Percentiles rank a stretch among this genome's conserved stretches.
Conservation (phyloP, 2,329 filamentous ascomycete genomes). For the Chrysoporthe cubensis region DNA sequence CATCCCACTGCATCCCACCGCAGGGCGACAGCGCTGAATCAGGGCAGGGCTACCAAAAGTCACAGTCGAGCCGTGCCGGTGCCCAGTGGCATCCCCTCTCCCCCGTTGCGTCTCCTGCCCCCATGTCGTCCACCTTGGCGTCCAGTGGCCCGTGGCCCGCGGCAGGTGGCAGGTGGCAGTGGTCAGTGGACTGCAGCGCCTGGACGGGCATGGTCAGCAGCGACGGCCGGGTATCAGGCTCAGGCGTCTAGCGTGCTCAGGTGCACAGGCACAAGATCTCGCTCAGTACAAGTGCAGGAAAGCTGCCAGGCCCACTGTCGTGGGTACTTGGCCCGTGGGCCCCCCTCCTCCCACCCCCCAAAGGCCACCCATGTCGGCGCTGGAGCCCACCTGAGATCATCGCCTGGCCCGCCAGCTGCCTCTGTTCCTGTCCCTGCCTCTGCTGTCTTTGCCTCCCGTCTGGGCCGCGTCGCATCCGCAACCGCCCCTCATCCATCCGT, state of each 20-base stretch:
- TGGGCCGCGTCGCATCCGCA: slow-evolving; percentile 3
- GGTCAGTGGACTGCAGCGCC: not conserved
- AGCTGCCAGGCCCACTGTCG: not conserved
- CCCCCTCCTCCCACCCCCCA: too few species aligned
- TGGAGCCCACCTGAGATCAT: slow-evolving; percentile 3
- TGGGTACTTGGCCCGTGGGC: not conserved
- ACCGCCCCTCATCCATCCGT: slow-evolving; percentile 3
- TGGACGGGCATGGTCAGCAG: not conserved
- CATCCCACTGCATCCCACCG: too few species aligned
- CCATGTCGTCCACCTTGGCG: too few species aligned
- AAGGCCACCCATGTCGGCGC: not conserved
- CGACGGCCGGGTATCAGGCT: not conserved
- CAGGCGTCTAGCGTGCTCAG: not conserved
- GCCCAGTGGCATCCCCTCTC: not conserved
- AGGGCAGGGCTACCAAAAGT: not conserved
- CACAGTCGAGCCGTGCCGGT: not conserved
- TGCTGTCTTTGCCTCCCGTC: not conserved
- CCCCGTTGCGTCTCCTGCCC: not conserved
- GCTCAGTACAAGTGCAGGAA: not conserved
- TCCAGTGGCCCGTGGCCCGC: not conserved
- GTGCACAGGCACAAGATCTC: not conserved
- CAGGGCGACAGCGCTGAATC: too few species aligned
- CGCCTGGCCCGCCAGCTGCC: not conserved
- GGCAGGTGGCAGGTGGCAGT: slow-evolving; percentile 1
- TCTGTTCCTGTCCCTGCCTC: not conserved